Base-by-base conservation (phyloP, 2,329 filamentous ascomycete genomes). In the Talaromyces sp. region DNA sequence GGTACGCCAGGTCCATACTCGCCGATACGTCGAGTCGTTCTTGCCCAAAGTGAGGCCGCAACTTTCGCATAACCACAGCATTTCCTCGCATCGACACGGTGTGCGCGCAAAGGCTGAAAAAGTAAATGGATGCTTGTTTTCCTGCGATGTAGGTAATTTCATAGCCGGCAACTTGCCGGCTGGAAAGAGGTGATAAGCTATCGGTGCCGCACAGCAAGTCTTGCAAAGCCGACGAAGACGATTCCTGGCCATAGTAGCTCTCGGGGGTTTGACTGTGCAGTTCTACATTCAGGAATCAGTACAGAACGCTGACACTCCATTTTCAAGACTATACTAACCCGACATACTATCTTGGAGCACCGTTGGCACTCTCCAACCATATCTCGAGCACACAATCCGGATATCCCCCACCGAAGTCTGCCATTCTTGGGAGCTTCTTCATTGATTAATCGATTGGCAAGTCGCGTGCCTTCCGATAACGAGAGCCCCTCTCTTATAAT, bases 1-100 rank as follows among this genome's bases (percentile, higher is more conserved):
- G 47, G 87, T 91, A 60, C 93, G 89, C 93, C 93, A 97, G 67
- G 87, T 90, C 93, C 93, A 97, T 63, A 93, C 91, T 3, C 85
- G 82, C 50, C 82, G 76, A 72, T 89, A 89, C 14, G 82, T 85
- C 5, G 82, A 85, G 68, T 89, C 87, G 13, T 79, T 79, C 39
- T 80, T 81, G 52, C 75, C 75, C 61, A 96, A 87, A 63, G 86
- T 86, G 67, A 89, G 86, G 1, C 93, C 92, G 70, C 94, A 97
- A 1, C 90, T 88, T 68, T 90, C 87, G 77, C 93, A 98, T 31
- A 97, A 86, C 90, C 92, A 97, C 56, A 96, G 87, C 0, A 73
- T 74, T 33, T 79, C 78, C 43, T 79, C 77, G 69, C 86, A 88
- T 10, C 76, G 86, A 82, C 85, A 94, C 71, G 76, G 84, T 65